A percentile compares a stretch with the other conserved stretches of the same genome.
phyloP scores from a whole-genome alignment of 306 rosid genomes.

The Sphenostylis stenocarpa region DNA sequence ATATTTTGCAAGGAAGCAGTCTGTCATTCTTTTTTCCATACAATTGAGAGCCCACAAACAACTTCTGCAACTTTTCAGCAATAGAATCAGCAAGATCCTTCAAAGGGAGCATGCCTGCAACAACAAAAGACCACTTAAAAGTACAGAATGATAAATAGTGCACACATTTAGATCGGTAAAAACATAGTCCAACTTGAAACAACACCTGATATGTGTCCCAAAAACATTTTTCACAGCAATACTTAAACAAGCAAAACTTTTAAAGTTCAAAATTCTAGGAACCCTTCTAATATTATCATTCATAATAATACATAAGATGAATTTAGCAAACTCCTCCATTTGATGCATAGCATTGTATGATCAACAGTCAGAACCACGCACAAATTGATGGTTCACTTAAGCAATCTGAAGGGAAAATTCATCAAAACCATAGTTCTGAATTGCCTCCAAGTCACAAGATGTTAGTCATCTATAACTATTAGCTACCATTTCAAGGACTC shows the following conservation, averaged over 20 bases:
- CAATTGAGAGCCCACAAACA: slow-evolving; percentile 78
- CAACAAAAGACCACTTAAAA: slow-evolving; percentile 20
- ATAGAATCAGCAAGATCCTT: slow-evolving; percentile 79
- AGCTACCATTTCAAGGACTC: neutral
- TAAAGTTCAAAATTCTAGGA: neutral
- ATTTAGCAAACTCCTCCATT: slow-evolving; percentile 10
- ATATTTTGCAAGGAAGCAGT: slow-evolving; percentile 64
- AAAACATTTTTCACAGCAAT: slow-evolving; percentile 2
- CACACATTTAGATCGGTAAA: neutral
- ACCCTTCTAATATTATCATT: neutral
- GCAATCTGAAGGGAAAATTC: neutral
- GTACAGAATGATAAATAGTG: neutral
- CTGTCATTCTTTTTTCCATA: slow-evolving; percentile 61
- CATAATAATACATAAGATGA: neutral
- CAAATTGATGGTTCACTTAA: neutral
- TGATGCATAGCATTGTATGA: neutral
- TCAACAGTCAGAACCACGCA: neutral
- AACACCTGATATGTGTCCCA: neutral
- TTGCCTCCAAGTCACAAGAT: neutral
- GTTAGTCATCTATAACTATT: neutral
- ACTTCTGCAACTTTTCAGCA: slow-evolving; percentile 61
- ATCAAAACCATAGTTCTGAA: neutral
- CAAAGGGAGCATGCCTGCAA: slow-evolving; percentile 81
- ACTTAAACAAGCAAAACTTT: neutral
- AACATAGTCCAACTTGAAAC: neutral